Evolutionary conservation across 208 protist species (phyloP).

Genomic region (Endotrypanum monterogeii): DNA sequence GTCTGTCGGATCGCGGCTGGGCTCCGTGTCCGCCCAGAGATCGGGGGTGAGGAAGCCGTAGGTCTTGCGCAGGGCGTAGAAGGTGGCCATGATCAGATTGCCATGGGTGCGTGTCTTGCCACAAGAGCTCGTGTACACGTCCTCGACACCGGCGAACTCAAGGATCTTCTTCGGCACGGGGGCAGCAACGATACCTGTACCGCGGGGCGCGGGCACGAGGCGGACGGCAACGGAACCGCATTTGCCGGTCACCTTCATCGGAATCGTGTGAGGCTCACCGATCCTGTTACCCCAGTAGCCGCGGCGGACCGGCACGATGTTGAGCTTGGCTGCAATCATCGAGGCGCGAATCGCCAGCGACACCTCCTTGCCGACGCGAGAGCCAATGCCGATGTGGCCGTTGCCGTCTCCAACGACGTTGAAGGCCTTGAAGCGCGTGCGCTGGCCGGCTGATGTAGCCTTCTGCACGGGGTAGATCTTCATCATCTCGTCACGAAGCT

Average conservation of each 20-base stretch:
- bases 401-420: constrained; percentile 98
- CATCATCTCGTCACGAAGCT: constrained; percentile 96
- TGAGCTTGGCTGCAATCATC: constrained; percentile 98
- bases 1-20: constrained; percentile 93
- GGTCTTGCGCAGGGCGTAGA: constrained; percentile 96
- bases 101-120: constrained; percentile 98
- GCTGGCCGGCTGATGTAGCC: constrained; percentile 99
- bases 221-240: constrained; percentile 98
- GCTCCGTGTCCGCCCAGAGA: constrained; percentile 95
- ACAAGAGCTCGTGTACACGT: constrained; percentile 98
- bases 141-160: constrained; percentile 97
- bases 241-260: constrained; percentile 99
- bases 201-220: constrained; percentile 98
- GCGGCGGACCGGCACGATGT: constrained; percentile 97
- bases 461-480: constrained; percentile 99
- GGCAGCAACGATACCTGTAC: constrained; percentile 99
- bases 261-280: constrained; percentile 99
- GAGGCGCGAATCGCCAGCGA: constrained; percentile 99
- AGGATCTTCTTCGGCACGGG: constrained; percentile 98
- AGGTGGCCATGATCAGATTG: constrained; percentile 99
- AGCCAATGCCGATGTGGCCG: constrained; percentile 98
- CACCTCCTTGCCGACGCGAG: constrained; percentile 99
- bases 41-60: constrained; percentile 99
- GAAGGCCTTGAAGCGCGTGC: constrained; percentile 99
- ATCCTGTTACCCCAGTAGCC: constrained; percentile 99